These are phyloP conservation scores for Triadica sebifera DNA, from an alignment of 345 rosid genomes.

Conservation along the genomic window DNA sequence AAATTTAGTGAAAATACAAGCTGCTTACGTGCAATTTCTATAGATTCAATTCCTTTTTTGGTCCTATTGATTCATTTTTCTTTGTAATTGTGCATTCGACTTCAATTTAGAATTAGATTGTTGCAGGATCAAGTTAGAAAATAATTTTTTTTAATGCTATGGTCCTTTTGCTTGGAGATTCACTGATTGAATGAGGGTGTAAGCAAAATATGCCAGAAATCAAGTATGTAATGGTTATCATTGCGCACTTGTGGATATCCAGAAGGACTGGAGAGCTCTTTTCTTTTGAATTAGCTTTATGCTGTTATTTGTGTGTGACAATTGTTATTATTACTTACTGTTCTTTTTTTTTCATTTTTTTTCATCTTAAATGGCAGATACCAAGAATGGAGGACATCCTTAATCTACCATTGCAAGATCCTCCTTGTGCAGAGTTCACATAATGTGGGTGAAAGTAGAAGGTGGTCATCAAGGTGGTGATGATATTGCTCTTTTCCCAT, in stretches of 20 bases:
- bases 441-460: slow-evolving; percentile 49
- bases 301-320: neutral
- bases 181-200: neutral
- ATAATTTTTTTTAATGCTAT: neutral
- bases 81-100: no score
- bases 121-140: neutral
- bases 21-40: neutral
- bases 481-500: slow-evolving; percentile 52
- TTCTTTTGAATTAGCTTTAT: neutral
- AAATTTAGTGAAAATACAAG: neutral
- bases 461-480: slow-evolving; percentile 60
- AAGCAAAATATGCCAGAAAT: neutral
- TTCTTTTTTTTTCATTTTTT: no score
- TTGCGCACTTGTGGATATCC: neutral
- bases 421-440: slow-evolving; percentile 46
- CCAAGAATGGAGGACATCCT: slow-evolving; percentile 59
- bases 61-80: no score
- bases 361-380: slow-evolving; percentile 31
- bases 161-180: neutral
- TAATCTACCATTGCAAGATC: slow-evolving; percentile 54
- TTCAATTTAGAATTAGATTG: no score
- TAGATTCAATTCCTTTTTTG: neutral
- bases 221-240: neutral
- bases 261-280: neutral
- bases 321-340: neutral